Base-by-base conservation (phyloP, 108 stramenopile genomes). In the Cyclotella sp. region DNA sequence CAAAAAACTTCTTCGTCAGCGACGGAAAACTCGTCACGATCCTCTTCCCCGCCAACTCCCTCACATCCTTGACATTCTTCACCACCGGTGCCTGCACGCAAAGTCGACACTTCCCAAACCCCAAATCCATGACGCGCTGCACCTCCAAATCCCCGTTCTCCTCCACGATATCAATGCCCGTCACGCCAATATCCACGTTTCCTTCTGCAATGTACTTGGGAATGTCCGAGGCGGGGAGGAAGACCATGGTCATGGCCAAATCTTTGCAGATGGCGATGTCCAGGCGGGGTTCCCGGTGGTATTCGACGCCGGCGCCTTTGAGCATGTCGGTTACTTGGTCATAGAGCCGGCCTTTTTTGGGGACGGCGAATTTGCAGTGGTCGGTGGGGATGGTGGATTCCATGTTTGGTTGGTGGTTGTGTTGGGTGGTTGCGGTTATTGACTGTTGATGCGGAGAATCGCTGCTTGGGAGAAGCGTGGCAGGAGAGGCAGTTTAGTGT, bases 161-260 rank as follows among this genome's bases (percentile, higher is more conserved):
- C 60, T 85, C 81, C 13, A 95, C 93, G 39, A 95, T 86, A 75
- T 97, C 97, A 39, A 85, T 72, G 22, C 98, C 98, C 27, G 98
- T 98, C 63, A 98, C 97, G 12, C 98, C 98, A 43, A 97, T 85
- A 73, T 98, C 98, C 9, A 98, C 94, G 73, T 97, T 89, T 68
- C 98, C 98, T 68, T 97, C 94, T 58, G 96, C 98, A 11, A 98
- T 97, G 72, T 94, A 98, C 53, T 90, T 94, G 29, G 98, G 94
- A 83, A 98, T 98, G 77, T 98, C 98, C 15, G 95, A 69, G 13
- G 98, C 98, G 1, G 98, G 97, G 19, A 98, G 83, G 69, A 98
- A 98, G 39, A 98, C 94, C 28, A 98, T 78, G 2, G 97, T 97
- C 59, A 98, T 91, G 44, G 96, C 92, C 30, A 98, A 68, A 42